Evolutionary conservation across 2,329 filamentous ascomycete genomes (phyloP).

Genomic region (Byssoonygena ceratinophila): DNA sequence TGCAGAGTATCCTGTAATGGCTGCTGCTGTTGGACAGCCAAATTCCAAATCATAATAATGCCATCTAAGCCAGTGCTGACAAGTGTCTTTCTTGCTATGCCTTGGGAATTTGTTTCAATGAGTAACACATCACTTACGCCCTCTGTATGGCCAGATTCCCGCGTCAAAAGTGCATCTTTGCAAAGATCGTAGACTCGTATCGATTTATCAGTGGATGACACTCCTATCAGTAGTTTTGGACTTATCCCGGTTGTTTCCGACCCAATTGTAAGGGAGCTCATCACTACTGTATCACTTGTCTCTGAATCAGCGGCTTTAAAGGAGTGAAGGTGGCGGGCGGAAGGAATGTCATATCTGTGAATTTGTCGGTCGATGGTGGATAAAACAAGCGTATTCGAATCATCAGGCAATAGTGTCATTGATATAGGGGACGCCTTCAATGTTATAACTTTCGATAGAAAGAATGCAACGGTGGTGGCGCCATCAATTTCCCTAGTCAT

Average conservation of each 20-base stretch:
- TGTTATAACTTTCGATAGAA: constrained; percentile 65
- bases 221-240: constrained; percentile 63
- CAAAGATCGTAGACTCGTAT: constrained; percentile 77
- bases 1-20: constrained; percentile 23
- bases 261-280: constrained; percentile 62
- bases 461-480: constrained; percentile 57
- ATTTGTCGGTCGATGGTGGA: constrained; percentile 55
- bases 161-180: constrained; percentile 64
- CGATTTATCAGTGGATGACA: constrained; percentile 92
- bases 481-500: constrained; percentile 52
- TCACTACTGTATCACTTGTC: constrained; percentile 66
- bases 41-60: constrained; percentile 68
- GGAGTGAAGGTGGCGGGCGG: constrained; percentile 56
- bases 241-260: constrained; percentile 45
- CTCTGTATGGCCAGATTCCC: constrained; percentile 92
- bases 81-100: constrained; percentile 41
- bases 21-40: constrained; percentile 28
- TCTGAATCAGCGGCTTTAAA: constrained; percentile 80
- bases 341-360: constrained; percentile 51
- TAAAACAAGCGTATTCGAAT: constrained; percentile 45
- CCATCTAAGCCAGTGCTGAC: constrained; percentile 70
- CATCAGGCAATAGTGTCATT: constrained; percentile 60
- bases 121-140: constrained; percentile 78
- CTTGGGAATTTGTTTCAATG: constrained; percentile 42
- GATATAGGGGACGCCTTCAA: constrained; percentile 80